These are phyloP conservation scores for Aspergillus aculeatus DNA, from an alignment of 2,329 filamentous ascomycete species.

Conservation along the genomic window DNA sequence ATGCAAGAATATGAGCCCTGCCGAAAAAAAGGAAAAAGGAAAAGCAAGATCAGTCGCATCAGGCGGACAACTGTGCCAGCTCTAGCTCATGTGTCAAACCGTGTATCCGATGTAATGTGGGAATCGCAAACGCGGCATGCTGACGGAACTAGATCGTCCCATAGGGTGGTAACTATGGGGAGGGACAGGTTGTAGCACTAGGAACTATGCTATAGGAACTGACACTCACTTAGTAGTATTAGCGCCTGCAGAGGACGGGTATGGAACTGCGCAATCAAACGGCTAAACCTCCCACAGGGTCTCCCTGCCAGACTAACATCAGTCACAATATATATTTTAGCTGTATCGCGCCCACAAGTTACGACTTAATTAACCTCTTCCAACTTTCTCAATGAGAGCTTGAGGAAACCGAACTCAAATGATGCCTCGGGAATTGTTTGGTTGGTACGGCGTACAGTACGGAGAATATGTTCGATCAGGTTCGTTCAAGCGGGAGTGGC, in stretches of 20 bases:
- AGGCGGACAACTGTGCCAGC: background rate
- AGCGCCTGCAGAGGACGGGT: background rate
- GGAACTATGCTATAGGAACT: background rate
- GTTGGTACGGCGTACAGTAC: slow-evolving; percentile 6
- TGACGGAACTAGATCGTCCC: slow-evolving; percentile 4
- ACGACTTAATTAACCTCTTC: too few relatives aligned
- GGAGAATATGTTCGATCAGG: slow-evolving; percentile 4
- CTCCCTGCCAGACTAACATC: background rate
- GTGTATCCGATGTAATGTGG: background rate
- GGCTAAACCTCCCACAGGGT: background rate
- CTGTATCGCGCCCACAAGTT: too few relatives aligned
- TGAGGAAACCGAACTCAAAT: too few relatives aligned
- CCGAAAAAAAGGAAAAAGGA: background rate
- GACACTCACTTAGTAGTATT: background rate
- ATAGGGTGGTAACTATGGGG: slow-evolving; percentile 3
- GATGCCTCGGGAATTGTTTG: background rate
- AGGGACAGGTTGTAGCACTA: background rate
- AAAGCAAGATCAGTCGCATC: background rate
- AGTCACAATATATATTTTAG: too few relatives aligned
- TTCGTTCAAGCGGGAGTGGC: slow-evolving; percentile 3
- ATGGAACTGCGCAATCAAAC: background rate
- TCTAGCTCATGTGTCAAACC: background rate
- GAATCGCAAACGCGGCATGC: slow-evolving; percentile 2
- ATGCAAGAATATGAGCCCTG: background rate
- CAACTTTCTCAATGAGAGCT: too few relatives aligned